phyloP scores from a whole-genome alignment of 306 rosid species.

The Nissolia schottii region DNA sequence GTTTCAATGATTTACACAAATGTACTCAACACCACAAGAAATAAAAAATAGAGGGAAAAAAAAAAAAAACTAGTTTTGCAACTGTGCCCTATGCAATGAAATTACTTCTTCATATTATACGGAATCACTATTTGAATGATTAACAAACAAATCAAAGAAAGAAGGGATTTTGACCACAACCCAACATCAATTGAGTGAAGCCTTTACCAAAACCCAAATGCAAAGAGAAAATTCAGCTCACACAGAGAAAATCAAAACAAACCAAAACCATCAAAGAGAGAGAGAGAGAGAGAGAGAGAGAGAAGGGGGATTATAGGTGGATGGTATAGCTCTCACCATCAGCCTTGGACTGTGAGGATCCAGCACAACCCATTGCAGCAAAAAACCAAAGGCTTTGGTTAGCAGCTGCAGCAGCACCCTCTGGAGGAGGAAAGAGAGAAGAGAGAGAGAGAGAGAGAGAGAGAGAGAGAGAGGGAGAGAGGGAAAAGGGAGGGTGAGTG shows the following conservation, averaged over 20 bases:
- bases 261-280: background rate
- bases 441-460: background rate
- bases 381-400: background rate
- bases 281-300: background rate
- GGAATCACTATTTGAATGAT: background rate
- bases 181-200: background rate
- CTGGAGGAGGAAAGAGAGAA: background rate
- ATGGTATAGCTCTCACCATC: constrained; percentile 69
- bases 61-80: background rate
- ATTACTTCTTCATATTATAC: background rate
- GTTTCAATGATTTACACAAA: background rate
- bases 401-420: background rate
- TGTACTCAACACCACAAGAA: background rate
- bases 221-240: constrained; percentile 4
- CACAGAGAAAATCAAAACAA: background rate
- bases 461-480: background rate
- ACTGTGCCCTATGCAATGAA: background rate
- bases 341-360: constrained; percentile 76
- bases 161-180: background rate
- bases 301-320: background rate
- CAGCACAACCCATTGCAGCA: constrained; percentile 81
- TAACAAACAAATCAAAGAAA: background rate
- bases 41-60: no score
- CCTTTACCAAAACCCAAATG: constrained; percentile 28
- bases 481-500: background rate